Conservation (phyloP, 139 green algal species). For the Chlamydomonas applanata region DNA sequence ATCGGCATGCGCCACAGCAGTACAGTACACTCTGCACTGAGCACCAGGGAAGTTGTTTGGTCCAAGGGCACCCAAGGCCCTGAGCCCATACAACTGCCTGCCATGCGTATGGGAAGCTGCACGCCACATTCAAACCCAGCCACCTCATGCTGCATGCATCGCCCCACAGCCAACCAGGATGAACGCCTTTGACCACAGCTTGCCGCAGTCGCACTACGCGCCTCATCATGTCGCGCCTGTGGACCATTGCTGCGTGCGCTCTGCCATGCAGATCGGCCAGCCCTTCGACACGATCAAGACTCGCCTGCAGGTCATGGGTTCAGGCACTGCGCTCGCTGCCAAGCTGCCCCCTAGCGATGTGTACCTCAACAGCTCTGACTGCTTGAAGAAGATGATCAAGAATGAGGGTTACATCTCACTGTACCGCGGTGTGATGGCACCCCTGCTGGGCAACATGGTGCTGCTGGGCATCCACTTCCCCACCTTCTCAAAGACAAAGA, state of each 20-base stretch:
- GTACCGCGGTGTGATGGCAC: conserved; percentile 11
- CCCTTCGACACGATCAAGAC: conserved; percentile 66
- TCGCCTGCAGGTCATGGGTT: conserved; percentile 47
- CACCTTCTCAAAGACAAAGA: background rate
- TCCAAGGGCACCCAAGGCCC: no score
- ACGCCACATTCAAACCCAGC: no score
- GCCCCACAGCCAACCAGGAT: no score
- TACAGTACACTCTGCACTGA: no score
- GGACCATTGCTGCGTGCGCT: background rate
- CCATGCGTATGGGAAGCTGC: no score
- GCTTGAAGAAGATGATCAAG: conserved; percentile 40
- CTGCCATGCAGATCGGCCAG: conserved; percentile 48
- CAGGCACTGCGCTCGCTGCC: conserved; percentile 32
- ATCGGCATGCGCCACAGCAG: no score
- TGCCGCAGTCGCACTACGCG: no score
- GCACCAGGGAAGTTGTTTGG: no score
- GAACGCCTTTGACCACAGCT: no score
- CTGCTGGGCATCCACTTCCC: conserved; percentile 12
- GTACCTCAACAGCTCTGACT: conserved; percentile 38
- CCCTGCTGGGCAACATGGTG: conserved; percentile 14
- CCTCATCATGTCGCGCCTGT: no score
- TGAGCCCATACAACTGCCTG: no score
- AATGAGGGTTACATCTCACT: conserved; percentile 10
- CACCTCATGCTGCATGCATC: no score
- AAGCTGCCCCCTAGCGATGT: conserved; percentile 34